phyloP scores from a whole-genome alignment of 78 protist genomes.

The slime mould (Dictyostelium discoideum) region DNA sequence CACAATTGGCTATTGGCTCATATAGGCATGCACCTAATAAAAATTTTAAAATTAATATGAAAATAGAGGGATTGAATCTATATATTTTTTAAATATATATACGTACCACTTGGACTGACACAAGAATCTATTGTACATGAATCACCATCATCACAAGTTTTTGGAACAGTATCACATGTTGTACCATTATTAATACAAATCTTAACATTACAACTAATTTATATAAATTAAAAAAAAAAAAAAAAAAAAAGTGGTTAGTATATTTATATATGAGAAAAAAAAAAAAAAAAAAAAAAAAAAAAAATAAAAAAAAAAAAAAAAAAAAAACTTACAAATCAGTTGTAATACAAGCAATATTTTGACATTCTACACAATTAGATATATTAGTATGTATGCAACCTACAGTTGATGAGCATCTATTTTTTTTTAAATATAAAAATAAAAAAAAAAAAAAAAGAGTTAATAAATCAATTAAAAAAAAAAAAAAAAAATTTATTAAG shows the following conservation, averaged over 20 bases:
- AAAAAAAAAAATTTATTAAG: background rate
- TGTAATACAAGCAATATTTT: background rate
- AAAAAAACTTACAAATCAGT: background rate
- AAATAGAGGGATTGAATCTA: too few species aligned
- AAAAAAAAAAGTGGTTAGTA: too few species aligned
- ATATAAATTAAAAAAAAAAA: too few species aligned
- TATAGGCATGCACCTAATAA: background rate
- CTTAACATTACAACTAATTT: background rate
- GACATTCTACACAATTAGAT: background rate
- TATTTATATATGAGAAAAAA: too few species aligned
- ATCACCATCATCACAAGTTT: background rate
- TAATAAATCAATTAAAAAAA: background rate
- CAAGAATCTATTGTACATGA: background rate
- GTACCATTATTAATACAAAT: background rate
- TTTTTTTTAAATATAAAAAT: too few species aligned
- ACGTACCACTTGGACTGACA: background rate
- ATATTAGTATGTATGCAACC: background rate
- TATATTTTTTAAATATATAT: background rate
- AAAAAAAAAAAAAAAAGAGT: background rate
- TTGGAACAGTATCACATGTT: background rate
- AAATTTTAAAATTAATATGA: too few species aligned
- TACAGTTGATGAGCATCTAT: background rate
- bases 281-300: background rate
- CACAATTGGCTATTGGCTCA: background rate
- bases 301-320: too few species aligned